A percentile compares a stretch with the other conserved stretches of the same genome.
Conservation (phyloP, 83 land plant genomes). For the Diphasiastrum complanatum region DNA sequence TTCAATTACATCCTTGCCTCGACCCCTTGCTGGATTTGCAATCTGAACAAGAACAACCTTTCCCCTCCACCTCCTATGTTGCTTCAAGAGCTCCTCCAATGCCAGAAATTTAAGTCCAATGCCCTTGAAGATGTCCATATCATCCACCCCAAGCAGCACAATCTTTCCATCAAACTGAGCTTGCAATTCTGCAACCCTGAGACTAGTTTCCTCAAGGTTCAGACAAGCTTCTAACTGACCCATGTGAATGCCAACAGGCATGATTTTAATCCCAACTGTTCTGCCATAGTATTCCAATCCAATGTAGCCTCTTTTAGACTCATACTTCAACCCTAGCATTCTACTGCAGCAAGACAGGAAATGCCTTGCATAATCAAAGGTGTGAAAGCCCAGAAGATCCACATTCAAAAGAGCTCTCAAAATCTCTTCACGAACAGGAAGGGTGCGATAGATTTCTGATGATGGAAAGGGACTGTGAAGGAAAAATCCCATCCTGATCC, state of each 20-base stretch:
- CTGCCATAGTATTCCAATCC: too few relatives aligned
- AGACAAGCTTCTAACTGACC: constrained; percentile 4
- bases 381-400: constrained; percentile 3
- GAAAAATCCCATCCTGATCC: constrained; percentile 13
- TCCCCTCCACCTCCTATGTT: not conserved
- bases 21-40: constrained; percentile 10
- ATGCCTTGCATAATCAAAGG: too few relatives aligned
- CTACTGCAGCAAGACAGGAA: constrained; percentile 7
- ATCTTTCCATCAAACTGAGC: constrained; percentile 9
- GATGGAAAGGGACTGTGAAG: constrained; percentile 25
- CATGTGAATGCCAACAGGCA: constrained; percentile 14
- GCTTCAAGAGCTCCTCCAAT: constrained; percentile 1
- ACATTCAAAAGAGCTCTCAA: constrained; percentile 15
- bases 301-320: too few relatives aligned
- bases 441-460: constrained; percentile 22
- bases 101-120: constrained; percentile 15
- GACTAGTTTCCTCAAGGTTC: constrained; percentile 1
- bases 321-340: constrained; percentile 3
- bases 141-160: constrained; percentile 6
- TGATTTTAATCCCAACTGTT: constrained; percentile 13
- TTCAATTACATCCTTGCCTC: constrained; percentile 14
- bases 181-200: constrained; percentile 6
- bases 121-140: constrained; percentile 15
- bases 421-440: constrained; percentile 20
- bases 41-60: constrained; percentile 16